Evolutionary conservation across 192 early-diverging fungal species (phyloP), one percentile per base, ranked within the genome.

Genomic region (Gigaspora rosea): DNA sequence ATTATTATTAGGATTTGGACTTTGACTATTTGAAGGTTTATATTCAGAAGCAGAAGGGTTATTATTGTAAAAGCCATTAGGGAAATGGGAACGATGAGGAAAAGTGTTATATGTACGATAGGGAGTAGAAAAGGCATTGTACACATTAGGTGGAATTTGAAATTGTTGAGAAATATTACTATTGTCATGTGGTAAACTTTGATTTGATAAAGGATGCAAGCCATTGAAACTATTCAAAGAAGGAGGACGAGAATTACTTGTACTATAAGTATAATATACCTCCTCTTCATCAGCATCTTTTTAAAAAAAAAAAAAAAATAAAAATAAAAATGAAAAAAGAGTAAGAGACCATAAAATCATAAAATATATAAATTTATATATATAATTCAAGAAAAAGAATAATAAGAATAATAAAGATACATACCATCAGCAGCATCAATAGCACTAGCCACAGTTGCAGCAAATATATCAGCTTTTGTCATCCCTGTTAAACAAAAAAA

Each of bases 381-480:
- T 33, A 15, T n/a, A n/a, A n/a, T n/a, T n/a, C n/a, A n/a, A n/a
- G n/a, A n/a, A n/a, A n/a, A n/a, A n/a, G n/a, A n/a, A n/a, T n/a
- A n/a, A 27, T 58, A 27, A n/a, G 11, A 62, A 15, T 1, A 33
- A 33, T 2, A 71, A 32, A 27, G 22, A 16, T n/a, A n/a, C n/a
- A 18, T 46, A 73, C 72, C 72, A 59, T 73, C 72, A 22, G 72
- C 54, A 61, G 72, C 72, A 73, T 62, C 72, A 12, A 73, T 56
- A 8, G 72, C 72, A 16, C 72, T 73, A 48, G 72, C 54, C 13
- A 73, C 72, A 61, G 46, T 73, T 18, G 72, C 72, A 47, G 72
- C 72, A 62, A 73, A 73, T 41, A 73, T 73, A 15, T 73, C 72
- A 57, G 72, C 72, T 33, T 56, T 54, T 32, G 72, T 59, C 72